Conservation (phyloP, 495 filamentous ascomycete species). For the Aspergillus hancockii region DNA sequence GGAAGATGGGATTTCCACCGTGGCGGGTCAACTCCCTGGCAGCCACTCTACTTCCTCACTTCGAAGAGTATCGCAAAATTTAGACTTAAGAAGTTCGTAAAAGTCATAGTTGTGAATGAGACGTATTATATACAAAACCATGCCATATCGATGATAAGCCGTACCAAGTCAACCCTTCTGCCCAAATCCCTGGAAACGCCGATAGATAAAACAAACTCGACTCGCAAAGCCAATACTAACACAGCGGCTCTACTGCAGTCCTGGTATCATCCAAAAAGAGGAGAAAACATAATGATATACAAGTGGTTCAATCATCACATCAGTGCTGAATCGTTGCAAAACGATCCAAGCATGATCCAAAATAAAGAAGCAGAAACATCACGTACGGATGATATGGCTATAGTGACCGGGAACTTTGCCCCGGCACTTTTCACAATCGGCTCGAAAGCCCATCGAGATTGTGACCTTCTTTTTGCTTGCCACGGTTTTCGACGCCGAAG, state of each 20-base stretch:
- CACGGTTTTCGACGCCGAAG: constrained; percentile 22
- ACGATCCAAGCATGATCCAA: background rate
- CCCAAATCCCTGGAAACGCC: background rate
- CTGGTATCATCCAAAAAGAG: background rate
- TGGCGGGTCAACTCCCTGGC: background rate
- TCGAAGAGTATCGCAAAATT: background rate
- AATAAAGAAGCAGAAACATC: constrained; percentile 4
- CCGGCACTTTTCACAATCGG: constrained; percentile 84
- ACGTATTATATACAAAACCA: background rate
- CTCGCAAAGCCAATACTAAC: background rate
- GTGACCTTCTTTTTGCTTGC: constrained; percentile 60
- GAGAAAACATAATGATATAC: background rate
- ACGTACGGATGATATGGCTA: constrained; percentile 68
- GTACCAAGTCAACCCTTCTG: background rate
- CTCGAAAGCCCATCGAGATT: constrained; percentile 81
- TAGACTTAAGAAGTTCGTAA: background rate
- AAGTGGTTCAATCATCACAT: background rate
- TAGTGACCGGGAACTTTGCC: constrained; percentile 82
- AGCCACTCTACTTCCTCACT: background rate
- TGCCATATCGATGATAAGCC: background rate
- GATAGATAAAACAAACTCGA: background rate
- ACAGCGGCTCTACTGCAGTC: background rate
- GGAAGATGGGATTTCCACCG: constrained; percentile 15
- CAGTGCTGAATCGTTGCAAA: background rate
- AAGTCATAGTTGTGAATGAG: background rate